A percentile compares a stretch with the other conserved stretches of the same genome.
phyloP scores from a whole-genome alignment of 2,329 filamentous ascomycete species.

The Aspergillus ibericus region DNA sequence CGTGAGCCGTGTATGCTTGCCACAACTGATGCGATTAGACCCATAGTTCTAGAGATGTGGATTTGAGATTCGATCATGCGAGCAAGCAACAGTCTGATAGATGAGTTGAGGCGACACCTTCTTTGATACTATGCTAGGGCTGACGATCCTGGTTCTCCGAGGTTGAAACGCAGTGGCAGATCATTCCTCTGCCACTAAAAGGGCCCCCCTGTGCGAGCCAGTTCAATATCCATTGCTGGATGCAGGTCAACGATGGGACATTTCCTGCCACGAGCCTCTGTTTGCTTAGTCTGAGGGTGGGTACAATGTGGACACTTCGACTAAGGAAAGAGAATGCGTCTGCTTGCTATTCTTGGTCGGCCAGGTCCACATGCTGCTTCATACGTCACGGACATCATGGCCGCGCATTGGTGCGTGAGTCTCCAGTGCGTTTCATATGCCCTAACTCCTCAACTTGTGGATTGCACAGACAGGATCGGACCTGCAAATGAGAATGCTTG shows the following conservation, averaged over 20 bases:
- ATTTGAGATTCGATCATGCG: not conserved
- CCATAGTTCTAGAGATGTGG: not conserved
- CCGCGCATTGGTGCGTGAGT: not conserved
- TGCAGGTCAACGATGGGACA: not conserved
- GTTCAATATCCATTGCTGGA: not conserved
- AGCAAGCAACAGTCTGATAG: not conserved
- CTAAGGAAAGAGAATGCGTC: not conserved
- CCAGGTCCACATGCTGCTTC: not conserved
- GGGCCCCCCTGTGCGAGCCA: not conserved
- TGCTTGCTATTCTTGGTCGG: not conserved
- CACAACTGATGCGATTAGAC: not conserved
- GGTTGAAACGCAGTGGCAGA: not conserved
- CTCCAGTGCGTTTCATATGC: not conserved
- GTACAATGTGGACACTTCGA: not conserved
- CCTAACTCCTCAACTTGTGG: not conserved
- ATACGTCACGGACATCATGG: not conserved
- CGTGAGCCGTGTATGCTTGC: not conserved
- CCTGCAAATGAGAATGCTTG: not conserved
- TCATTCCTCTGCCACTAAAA: not conserved
- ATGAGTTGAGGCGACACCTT: not conserved
- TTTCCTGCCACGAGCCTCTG: not conserved
- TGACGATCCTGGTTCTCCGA: not conserved
- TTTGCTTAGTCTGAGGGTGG: not conserved
- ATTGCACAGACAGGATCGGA: not conserved
- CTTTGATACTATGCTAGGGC: not conserved